phyloP scores from a whole-genome alignment of 2,329 filamentous ascomycete species.

The Geosmithia putterillii region DNA sequence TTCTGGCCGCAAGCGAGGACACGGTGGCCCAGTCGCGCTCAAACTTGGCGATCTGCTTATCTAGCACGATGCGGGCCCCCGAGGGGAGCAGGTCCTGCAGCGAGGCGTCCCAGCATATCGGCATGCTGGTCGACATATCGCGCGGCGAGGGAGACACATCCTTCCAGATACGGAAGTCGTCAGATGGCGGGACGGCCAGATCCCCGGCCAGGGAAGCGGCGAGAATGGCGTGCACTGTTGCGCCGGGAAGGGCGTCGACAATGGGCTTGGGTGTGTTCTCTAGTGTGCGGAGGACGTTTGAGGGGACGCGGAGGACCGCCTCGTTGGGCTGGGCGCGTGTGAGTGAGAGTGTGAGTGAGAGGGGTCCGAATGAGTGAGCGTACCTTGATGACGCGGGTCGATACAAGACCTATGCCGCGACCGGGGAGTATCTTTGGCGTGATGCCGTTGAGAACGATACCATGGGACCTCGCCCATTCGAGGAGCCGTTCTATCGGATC shows the following conservation, averaged over 20 bases:
- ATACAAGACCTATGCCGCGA: constrained; percentile 68
- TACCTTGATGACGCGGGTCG: constrained; percentile 53
- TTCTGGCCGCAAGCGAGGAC: no score
- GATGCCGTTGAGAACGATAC: constrained; percentile 57
- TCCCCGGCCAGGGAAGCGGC: constrained; percentile 51
- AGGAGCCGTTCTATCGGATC: constrained; percentile 31
- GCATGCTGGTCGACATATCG: constrained; percentile 37
- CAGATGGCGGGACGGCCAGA: constrained; percentile 33
- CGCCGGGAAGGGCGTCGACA: constrained; percentile 33
- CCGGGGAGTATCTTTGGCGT: constrained; percentile 54
- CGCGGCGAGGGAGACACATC: constrained; percentile 51
- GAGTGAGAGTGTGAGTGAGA: background rate
- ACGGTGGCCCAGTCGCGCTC: constrained; percentile 25
- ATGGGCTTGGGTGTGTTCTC: constrained; percentile 44
- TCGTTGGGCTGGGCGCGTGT: constrained; percentile 25
- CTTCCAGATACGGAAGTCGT: constrained; percentile 40
- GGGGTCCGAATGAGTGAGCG: constrained; percentile 25
- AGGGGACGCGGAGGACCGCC: constrained; percentile 52
- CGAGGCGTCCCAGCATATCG: constrained; percentile 31
- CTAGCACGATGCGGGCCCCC: constrained; percentile 30
- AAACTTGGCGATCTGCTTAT: constrained; percentile 36
- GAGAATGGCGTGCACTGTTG: constrained; percentile 57
- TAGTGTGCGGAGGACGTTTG: constrained; percentile 50
- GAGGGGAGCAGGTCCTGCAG: constrained; percentile 34
- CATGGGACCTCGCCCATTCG: constrained; percentile 53